phyloP scores from a whole-genome alignment of 2,329 filamentous ascomycete species.

The Ceratocystis papillata region DNA sequence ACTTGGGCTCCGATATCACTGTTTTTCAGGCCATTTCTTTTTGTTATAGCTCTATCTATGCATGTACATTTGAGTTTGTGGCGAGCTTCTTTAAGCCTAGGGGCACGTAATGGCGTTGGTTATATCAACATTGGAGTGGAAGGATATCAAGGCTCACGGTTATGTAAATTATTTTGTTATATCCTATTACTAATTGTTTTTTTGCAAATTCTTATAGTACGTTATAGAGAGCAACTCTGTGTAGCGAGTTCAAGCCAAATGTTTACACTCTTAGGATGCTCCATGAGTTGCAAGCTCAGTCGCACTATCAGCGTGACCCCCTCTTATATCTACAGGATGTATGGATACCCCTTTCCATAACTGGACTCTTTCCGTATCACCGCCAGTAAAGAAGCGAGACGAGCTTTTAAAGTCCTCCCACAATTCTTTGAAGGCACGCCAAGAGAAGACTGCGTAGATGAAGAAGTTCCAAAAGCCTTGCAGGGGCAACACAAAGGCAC shows the following conservation, averaged over 20 bases:
- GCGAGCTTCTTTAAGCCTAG: no score
- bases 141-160: no score
- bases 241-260: not conserved
- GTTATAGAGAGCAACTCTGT: no score
- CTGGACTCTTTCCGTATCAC: not conserved
- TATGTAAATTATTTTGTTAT: no score
- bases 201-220: no score
- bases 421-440: conserved; percentile 41
- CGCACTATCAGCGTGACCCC: not conserved
- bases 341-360: not conserved
- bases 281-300: not conserved
- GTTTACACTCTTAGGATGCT: not conserved
- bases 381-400: not conserved
- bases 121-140: no score
- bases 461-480: conserved; percentile 70
- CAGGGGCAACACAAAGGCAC: conserved; percentile 59
- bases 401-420: conserved; percentile 26
- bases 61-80: no score
- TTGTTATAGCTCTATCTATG: not conserved
- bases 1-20: not conserved
- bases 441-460: conserved; percentile 58
- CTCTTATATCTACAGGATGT: not conserved
- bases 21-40: conserved; percentile 13
- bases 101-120: no score
- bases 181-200: no score